Evolutionary conservation across 495 filamentous ascomycete genomes (phyloP), one percentile per base, ranked within the genome.

Genomic region (Hypoxylon intermedium): DNA sequence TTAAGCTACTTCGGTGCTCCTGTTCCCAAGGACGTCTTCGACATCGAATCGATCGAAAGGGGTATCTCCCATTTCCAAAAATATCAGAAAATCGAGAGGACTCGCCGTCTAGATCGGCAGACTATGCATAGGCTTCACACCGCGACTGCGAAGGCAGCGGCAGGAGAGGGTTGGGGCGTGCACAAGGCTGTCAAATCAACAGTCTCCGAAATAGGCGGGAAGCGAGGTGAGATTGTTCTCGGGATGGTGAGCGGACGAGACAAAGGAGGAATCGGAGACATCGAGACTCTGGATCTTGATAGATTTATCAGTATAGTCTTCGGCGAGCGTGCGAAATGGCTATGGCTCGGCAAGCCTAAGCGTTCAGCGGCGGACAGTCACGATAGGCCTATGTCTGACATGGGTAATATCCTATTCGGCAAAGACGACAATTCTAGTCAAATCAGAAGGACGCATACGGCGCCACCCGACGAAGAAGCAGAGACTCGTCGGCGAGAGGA

Each of bases 181-280:
- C 89, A 89, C 24, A 91, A 90, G 67, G 92, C 93, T 13, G 90
- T 98, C 57, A 98, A 97, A 68, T 95, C 91, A 5, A 97, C 93
- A 1, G 87, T 97, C 56, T 92, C 90, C 6, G 94, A 98, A 72
- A 84, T 98, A 26, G 89, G 91, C 57, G 94, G 94, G n/a, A 96
- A 97, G 71, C 88, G 93, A 38, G 91, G 91, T 26, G 92, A 96
- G 66, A 89, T 97, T 80, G 87, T 96, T 41, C 91, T 94, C 78
- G 91, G 89, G 3, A 94, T 93, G 87, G 91, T 96, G 11, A 89
- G 90, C n/a, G 87, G 87, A 19, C 83, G 87, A 28, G 92, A 96
- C 58, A 93, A 94, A 72, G 91, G 84, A 31, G 89, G 91, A 21
- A 95, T 96, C 66, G 91, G 89, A 12, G 93, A 94, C 56, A 84